Conservation (phyloP, 495 filamentous ascomycete species). For the Annulohypoxylon stygium region DNA sequence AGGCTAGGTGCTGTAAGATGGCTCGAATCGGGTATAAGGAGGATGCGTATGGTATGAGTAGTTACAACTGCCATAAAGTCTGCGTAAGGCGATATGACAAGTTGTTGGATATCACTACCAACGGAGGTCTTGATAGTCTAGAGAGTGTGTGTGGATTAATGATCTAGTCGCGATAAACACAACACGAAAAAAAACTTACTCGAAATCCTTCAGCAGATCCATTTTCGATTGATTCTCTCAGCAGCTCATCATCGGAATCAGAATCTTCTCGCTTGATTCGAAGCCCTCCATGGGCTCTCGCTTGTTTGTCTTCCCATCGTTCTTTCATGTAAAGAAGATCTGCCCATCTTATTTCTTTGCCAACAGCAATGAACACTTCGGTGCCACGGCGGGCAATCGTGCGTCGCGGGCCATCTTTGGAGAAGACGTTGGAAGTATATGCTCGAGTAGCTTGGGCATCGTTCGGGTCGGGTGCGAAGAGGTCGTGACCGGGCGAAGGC, state of each 20-base stretch:
- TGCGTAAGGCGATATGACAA: slow-evolving; percentile 82
- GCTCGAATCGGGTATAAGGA: slow-evolving; percentile 79
- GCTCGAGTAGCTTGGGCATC: slow-evolving; percentile 46
- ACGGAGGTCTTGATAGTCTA: slow-evolving; percentile 79
- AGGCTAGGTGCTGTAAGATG: slow-evolving; percentile 75
- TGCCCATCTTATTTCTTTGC: slow-evolving; percentile 88
- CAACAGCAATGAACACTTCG: slow-evolving; percentile 85
- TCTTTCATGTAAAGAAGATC: slow-evolving; percentile 81
- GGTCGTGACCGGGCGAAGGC: slow-evolving; percentile 76
- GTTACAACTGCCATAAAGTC: slow-evolving; percentile 86
- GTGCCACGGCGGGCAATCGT: slow-evolving; percentile 81
- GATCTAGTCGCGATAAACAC: slow-evolving; percentile 28
- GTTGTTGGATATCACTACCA: slow-evolving; percentile 80
- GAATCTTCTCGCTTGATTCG: slow-evolving; percentile 53
- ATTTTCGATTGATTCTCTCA: slow-evolving; percentile 47
- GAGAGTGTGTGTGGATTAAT: slow-evolving; percentile 32
- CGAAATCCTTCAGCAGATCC: slow-evolving; percentile 58
- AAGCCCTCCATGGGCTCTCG: slow-evolving; percentile 44
- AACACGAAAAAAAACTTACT: slow-evolving; percentile 53
- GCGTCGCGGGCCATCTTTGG: slow-evolving; percentile 68
- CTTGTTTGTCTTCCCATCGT: slow-evolving; percentile 69
- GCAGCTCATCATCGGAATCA: slow-evolving; percentile 51
- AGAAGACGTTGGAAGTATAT: slow-evolving; percentile 54
- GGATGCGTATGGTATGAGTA: slow-evolving; percentile 84
- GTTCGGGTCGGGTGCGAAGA: slow-evolving; percentile 68